phyloP scores from a whole-genome alignment of 176 grass and related monocot genomes.

The Tillandsia leiboldiana region DNA sequence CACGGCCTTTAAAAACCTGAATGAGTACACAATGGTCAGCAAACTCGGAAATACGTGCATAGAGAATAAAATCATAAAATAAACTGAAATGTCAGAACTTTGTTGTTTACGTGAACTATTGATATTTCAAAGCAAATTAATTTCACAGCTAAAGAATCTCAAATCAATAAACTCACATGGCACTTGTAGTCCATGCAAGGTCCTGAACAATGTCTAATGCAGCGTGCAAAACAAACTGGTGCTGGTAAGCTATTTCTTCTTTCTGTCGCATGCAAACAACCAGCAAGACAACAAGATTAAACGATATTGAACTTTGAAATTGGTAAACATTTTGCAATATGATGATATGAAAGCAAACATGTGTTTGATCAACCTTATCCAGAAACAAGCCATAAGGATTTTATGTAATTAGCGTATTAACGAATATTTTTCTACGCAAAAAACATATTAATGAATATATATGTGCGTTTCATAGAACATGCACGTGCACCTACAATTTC shows the following conservation, averaged over 20 bases:
- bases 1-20: conserved; percentile 83
- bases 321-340: not conserved
- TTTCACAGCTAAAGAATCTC: not conserved
- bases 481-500: too few relatives aligned
- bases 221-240: conserved; percentile 90
- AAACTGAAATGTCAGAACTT: not conserved
- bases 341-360: too few relatives aligned
- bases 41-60: not conserved
- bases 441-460: too few relatives aligned
- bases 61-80: not conserved
- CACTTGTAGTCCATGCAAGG: conserved; percentile 53
- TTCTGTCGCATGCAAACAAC: conserved; percentile 35
- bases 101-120: not conserved
- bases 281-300: not conserved
- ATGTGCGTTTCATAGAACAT: too few relatives aligned
- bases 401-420: too few relatives aligned
- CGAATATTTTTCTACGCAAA: too few relatives aligned
- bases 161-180: conserved; percentile 18
- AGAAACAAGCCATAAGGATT: too few relatives aligned
- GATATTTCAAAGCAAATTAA: not conserved
- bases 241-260: conserved; percentile 76
- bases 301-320: not conserved
- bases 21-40: not conserved
- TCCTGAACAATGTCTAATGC: conserved; percentile 89
- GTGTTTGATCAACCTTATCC: too few relatives aligned